Evolutionary conservation across 108 stramenopile genomes (phyloP).

Genomic region (Pseudonitzschia pungens): DNA sequence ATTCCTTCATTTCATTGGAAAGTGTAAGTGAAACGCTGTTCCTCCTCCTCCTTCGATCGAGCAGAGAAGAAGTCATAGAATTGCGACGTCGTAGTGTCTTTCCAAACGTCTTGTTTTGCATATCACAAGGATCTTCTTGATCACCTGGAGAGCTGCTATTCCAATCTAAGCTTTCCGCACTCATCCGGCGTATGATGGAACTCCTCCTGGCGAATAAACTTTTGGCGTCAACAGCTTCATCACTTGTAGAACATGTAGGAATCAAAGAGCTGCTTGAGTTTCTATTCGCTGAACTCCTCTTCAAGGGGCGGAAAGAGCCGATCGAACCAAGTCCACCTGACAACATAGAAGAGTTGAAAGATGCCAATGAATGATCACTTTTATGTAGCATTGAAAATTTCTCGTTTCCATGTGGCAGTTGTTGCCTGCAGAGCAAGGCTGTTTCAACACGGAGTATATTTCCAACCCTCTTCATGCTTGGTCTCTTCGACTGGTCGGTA

Average conservation of each 20-base stretch:
- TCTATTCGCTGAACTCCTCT: background rate
- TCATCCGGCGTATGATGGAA: constrained; percentile 8
- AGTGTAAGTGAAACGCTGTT: background rate
- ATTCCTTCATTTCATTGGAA: background rate
- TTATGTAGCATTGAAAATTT: background rate
- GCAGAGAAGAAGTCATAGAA: background rate
- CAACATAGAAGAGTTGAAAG: background rate
- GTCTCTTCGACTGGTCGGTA: constrained; percentile 32
- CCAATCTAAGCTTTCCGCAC: constrained; percentile 8
- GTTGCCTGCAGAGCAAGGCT: background rate
- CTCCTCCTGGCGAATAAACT: background rate
- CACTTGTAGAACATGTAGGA: no score
- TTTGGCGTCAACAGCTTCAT: background rate
- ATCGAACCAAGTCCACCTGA: background rate
- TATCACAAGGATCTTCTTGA: background rate
- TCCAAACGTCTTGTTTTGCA: background rate
- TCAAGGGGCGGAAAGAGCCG: constrained; percentile 1
- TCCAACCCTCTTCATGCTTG: constrained; percentile 41
- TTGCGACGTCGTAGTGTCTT: background rate
- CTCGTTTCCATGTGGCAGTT: background rate
- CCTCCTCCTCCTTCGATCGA: background rate
- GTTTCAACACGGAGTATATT: constrained; percentile 28
- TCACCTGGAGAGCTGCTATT: background rate
- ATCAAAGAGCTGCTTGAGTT: background rate
- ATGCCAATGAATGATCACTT: background rate